Percentiles rank a stretch among this genome's conserved stretches.
Conservation (phyloP, 306 rosid genomes). For the Albizia julibrissin region DNA sequence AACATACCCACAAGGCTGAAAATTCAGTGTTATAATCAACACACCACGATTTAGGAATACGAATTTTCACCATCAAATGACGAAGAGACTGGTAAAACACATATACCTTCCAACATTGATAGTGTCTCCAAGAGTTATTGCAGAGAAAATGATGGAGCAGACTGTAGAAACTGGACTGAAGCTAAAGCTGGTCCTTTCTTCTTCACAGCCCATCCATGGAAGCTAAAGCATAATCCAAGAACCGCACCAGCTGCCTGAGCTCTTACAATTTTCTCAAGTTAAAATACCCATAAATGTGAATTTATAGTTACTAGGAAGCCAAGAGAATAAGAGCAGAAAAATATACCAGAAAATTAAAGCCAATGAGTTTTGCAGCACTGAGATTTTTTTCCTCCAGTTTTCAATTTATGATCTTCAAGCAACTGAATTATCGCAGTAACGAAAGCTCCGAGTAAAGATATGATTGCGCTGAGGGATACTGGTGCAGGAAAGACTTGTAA, state of each 20-base stretch:
- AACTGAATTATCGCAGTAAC: slow-evolving; percentile 50
- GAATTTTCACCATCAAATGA: neutral
- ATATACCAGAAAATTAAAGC: slow-evolving; percentile 57
- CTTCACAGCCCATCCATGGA: slow-evolving; percentile 87
- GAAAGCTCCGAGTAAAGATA: slow-evolving; percentile 66
- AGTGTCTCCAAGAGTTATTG: slow-evolving; percentile 50
- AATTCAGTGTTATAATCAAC: neutral
- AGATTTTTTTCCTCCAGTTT: slow-evolving; percentile 44
- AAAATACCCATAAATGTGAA: neutral
- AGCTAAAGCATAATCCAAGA: slow-evolving; percentile 66
- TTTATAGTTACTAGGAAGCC: neutral
- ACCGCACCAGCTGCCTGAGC: slow-evolving; percentile 71
- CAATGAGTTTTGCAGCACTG: slow-evolving; percentile 44
- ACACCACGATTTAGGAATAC: neutral
- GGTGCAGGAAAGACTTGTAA: slow-evolving; percentile 85
- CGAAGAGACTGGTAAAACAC: slow-evolving; percentile 6
- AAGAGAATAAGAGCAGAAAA: neutral
- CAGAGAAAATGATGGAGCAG: slow-evolving; percentile 67
- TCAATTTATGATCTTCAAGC: slow-evolving; percentile 40
- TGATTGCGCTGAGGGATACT: slow-evolving; percentile 62
- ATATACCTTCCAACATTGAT: slow-evolving; percentile 68
- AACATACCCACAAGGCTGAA: slow-evolving; percentile 79
- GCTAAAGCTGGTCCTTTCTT: slow-evolving; percentile 85
- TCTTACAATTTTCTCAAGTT: neutral
- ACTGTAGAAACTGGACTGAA: slow-evolving; percentile 81